phyloP scores from a whole-genome alignment of 176 grass and related monocot genomes.

The Eremochloa ophiuroides region DNA sequence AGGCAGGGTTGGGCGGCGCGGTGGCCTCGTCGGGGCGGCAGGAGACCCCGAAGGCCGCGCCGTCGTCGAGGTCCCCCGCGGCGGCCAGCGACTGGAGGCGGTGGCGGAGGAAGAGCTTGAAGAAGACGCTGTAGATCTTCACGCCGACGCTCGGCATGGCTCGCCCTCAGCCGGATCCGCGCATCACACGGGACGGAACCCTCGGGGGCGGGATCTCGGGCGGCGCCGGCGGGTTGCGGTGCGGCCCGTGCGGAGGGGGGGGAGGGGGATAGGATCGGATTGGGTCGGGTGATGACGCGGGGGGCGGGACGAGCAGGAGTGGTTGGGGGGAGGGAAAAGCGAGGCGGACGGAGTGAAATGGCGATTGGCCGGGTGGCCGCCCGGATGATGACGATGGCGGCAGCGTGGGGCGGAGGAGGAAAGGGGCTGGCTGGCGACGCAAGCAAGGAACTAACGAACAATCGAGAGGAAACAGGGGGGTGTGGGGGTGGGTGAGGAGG shows the following conservation, averaged over 20 bases:
- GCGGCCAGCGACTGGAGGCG: constrained; percentile 61
- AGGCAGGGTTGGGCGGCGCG: constrained; percentile 60
- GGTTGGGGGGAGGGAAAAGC: constrained; percentile 24
- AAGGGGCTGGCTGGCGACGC: not conserved
- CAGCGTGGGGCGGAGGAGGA: not conserved
- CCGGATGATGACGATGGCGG: not conserved
- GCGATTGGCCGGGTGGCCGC: constrained; percentile 27
- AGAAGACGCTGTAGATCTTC: constrained; percentile 97
- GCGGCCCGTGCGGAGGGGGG: not conserved
- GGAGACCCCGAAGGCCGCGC: constrained; percentile 47
- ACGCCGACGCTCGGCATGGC: constrained; percentile 86
- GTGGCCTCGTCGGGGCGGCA: constrained; percentile 68
- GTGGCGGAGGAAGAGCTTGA: constrained; percentile 87
- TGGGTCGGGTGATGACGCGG: not conserved
- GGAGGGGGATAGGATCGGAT: not conserved
- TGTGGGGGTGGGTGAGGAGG: constrained; percentile 19
- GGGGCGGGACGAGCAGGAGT: constrained; percentile 1
- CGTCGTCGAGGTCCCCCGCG: not conserved
- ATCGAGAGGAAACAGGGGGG: constrained; percentile 11
- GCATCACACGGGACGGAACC: constrained; percentile 15
- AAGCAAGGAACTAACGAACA: constrained; percentile 7
- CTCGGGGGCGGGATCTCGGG: constrained; percentile 6
- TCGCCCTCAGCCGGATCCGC: constrained; percentile 42
- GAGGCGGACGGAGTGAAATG: not conserved
- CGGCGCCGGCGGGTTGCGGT: not conserved